Evolutionary conservation across 441 rosid species (phyloP).

Genomic region (Bocquillonia castaneifolia): DNA sequence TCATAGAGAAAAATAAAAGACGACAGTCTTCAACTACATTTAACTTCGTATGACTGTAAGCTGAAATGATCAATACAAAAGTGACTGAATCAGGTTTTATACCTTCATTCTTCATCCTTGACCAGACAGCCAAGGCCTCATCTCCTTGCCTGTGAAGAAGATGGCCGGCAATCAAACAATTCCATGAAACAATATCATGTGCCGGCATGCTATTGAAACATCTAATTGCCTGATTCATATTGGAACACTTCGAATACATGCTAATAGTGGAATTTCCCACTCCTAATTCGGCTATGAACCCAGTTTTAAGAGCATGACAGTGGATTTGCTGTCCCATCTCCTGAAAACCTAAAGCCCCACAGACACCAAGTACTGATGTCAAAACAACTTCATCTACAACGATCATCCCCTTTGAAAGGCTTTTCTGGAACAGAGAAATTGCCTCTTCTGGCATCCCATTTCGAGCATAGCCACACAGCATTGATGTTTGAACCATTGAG

Average conservation of each 20-base stretch:
- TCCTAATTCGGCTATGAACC: constrained; percentile 39
- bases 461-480: constrained; percentile 67
- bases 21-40: constrained; percentile 51
- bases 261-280: constrained; percentile 64
- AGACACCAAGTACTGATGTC: constrained; percentile 50
- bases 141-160: constrained; percentile 71
- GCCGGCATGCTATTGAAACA: constrained; percentile 46
- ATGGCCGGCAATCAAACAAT: constrained; percentile 61
- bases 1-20: constrained; percentile 53
- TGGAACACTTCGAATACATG: constrained; percentile 67
- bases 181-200: constrained; percentile 65
- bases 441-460: constrained; percentile 70
- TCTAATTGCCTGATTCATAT: constrained; percentile 40
- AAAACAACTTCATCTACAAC: constrained; percentile 55
- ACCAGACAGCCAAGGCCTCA: constrained; percentile 53
- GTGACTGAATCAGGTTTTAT: constrained; percentile 54
- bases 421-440: constrained; percentile 38
- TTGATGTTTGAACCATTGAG: constrained; percentile 54
- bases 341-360: constrained; percentile 67
- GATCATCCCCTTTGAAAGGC: constrained; percentile 38
- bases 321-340: constrained; percentile 73
- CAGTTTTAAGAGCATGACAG: constrained; percentile 53
- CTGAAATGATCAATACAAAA: constrained; percentile 46
- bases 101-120: constrained; percentile 39
- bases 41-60: constrained; percentile 47